Conservation (phyloP, 306 rosid species). For the Neltuma alba region DNA sequence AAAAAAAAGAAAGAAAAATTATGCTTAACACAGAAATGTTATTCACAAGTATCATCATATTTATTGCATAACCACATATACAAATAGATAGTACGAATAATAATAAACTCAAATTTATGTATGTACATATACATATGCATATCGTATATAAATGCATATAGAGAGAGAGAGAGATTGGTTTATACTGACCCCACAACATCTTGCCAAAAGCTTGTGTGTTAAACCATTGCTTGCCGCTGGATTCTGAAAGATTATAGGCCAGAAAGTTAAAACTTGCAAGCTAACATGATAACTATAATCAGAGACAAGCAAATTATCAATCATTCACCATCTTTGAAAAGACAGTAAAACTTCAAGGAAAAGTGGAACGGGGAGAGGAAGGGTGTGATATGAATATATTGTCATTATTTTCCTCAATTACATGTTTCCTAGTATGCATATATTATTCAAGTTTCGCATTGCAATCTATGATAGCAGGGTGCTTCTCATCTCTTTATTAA, state of each 20-base stretch:
- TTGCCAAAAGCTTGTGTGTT: constrained; percentile 66
- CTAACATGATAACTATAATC: constrained; percentile 20
- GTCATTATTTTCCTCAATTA: background rate
- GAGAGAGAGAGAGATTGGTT: too few species aligned
- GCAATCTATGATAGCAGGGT: background rate
- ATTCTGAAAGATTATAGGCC: constrained; percentile 53
- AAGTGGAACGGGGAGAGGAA: background rate
- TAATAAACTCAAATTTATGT: background rate
- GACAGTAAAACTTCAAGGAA: background rate
- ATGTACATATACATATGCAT: background rate
- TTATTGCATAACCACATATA: background rate
- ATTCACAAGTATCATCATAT: background rate
- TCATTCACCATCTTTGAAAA: background rate
- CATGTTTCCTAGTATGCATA: constrained; percentile 21
- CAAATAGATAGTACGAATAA: constrained; percentile 10
- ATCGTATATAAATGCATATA: background rate
- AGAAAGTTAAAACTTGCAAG: constrained; percentile 32
- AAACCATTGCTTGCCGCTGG: constrained; percentile 65
- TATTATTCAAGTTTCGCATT: constrained; percentile 12
- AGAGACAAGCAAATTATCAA: constrained; percentile 4
- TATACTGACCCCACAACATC: constrained; percentile 86
- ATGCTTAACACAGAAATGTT: background rate
- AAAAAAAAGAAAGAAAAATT: background rate
- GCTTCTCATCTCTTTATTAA: background rate
- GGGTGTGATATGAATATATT: background rate